Base-by-base conservation (phyloP, 2,329 filamentous ascomycete species). In the Xylogone sp. region DNA sequence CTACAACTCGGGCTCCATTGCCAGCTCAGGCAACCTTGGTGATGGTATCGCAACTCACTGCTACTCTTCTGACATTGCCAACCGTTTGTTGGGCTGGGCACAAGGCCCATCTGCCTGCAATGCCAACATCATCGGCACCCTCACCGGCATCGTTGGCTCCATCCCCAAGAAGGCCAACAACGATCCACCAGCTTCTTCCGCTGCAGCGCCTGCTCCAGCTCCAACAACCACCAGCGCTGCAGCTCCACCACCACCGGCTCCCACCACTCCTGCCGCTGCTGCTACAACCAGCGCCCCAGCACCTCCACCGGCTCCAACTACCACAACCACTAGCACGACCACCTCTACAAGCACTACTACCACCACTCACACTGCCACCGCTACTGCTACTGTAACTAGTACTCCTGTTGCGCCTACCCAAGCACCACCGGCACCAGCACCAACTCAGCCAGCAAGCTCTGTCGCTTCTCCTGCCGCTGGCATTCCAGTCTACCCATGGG, bases 1-100 rank as follows among this genome's bases (percentile, higher is more conserved):
- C 43, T 74, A 74, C 60, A 74, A 73, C 58, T 72, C 71, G 0
- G 71, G 71, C 29, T 63, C 62, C 0, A 58, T 72, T 20, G 62
- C 59, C 39, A 5, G 56, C 0, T 58, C 57, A 4, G 62, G 61
- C 1, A 69, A 73, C 51, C 62, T 73, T 18, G 65, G 56, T 13
- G 31, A 52, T 6, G 54, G 53, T 5, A 46, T 50, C 12, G 59
- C 60, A 7, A 62, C 58, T 19, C 51, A 54, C 42, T 62, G 60
- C 52, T 63, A 63, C 42, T 46, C 51, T 1, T 56, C 55, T 2
- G 60, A 63, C 49, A 43, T 63, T 45, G 61, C 60, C 8, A 62
- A 63, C 46, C 51, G 59, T 19, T 50, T 63, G 2, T 54, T 53
- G 19, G 58, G 59, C 21, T 59, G 55, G 56, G 46, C 49, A 10